Conservation (phyloP, 129 eudicot species). For the Calendula officinalis region DNA sequence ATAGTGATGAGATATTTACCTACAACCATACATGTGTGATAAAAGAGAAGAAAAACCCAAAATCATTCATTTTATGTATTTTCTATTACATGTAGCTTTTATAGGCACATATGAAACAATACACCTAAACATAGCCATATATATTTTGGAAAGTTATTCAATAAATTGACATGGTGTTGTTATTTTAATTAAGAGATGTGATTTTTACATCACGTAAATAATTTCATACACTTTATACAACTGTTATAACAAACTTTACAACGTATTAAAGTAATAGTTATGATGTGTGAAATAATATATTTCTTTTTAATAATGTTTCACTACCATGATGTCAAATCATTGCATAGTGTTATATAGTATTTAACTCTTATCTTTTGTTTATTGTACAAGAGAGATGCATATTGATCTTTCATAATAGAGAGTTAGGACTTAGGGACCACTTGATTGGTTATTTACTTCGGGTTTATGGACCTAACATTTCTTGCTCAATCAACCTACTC, state of each 20-base stretch:
- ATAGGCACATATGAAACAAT: slow-evolving; percentile 21
- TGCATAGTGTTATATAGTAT: slow-evolving; percentile 22
- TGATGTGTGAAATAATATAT: no score
- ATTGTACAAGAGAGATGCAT: slow-evolving; percentile 24
- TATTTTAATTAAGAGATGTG: neutral
- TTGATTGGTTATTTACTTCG: slow-evolving; percentile 2
- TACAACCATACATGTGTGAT: slow-evolving; percentile 39
- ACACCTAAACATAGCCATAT: neutral
- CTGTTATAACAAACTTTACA: no score
- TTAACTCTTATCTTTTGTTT: slow-evolving; percentile 24
- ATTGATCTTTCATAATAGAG: neutral
- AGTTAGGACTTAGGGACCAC: slow-evolving; percentile 3
- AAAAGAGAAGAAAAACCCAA: slow-evolving; percentile 16
- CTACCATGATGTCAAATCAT: slow-evolving; percentile 35
- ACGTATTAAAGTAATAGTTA: no score
- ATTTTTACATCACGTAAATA: no score
- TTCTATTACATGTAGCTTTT: slow-evolving; percentile 35
- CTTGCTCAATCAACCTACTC: slow-evolving; percentile 25
- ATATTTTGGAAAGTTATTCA: slow-evolving; percentile 21
- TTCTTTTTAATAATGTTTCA: slow-evolving; percentile 4
- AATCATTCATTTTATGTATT: slow-evolving; percentile 21
- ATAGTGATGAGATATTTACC: slow-evolving; percentile 33
- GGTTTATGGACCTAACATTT: slow-evolving; percentile 24
- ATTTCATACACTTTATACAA: no score
- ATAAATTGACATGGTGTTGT: slow-evolving; percentile 29